Base-by-base conservation (phyloP, 441 rosid species). In the Eugenia klotzschiana region DNA sequence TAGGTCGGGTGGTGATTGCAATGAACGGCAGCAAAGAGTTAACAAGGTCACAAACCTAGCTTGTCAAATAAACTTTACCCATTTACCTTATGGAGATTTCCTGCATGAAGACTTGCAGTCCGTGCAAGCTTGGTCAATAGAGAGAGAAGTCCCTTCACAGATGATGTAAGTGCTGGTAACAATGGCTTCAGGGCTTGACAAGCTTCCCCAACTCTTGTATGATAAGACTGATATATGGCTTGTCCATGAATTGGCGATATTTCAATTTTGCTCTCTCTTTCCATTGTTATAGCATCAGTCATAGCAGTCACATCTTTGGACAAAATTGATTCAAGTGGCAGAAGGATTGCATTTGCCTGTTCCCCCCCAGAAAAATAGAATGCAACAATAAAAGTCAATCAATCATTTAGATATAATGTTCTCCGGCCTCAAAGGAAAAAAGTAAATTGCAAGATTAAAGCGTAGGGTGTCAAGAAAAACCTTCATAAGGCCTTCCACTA, bases 221-320 rank as follows among this genome's bases (percentile, higher is more conserved):
- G 83, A 85, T 95, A 95, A 51, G 99, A 95, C 88, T 93, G 98
- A 88, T 95, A 94, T 87, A 96, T 95, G 54, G 97, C 98, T 86
- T 95, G 98, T 82, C 98, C 98, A 88, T 95, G 98, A 82, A 95
- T 92, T 41, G 96, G 95, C 80, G 93, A 94, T 86, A 94, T 93
- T 89, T 95, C 99, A 87, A 88, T 86, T 86, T 92, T 93, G 79
- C 92, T 90, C 91, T 96, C 98, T 87, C 88, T 90, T 88, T 93
- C 98, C 87, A 88, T 91, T 55, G 91, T 86, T 85, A 95, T 92
- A 80, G 97, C 94, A 89, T 95, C 98, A 54, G 95, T 89, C 95
- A 96, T 96, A 80, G 96, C 95, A 84, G 94, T 90, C 52, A 93
- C 98, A 89, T 96, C 99, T 89, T 95, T 93, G 52, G 98, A 92